phyloP scores from a whole-genome alignment of 192 early-diverging fungal genomes.

The Mortierella claussenii region DNA sequence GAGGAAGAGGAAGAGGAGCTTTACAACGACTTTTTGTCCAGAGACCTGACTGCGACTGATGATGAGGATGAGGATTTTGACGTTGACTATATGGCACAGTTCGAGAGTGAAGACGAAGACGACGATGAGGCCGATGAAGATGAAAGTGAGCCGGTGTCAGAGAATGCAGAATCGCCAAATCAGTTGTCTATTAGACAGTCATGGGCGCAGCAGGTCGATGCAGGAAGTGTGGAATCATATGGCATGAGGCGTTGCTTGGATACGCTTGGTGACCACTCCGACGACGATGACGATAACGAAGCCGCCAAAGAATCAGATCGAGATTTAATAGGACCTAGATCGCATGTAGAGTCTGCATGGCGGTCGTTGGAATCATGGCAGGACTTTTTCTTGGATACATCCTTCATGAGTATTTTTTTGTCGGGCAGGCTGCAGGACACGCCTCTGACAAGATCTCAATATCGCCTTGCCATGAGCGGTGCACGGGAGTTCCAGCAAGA shows the following conservation, averaged over 20 bases:
- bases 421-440: conserved; percentile 39
- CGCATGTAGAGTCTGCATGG: conserved; percentile 4
- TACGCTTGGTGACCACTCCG: neutral
- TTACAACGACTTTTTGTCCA: conserved; percentile 35
- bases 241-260: conserved; percentile 11
- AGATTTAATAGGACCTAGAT: neutral
- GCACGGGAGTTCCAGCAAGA: conserved; percentile 2
- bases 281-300: conserved; percentile 2
- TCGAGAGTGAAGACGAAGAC: conserved; percentile 14
- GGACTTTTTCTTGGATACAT: conserved; percentile 49
- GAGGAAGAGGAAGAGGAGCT: conserved; percentile 46
- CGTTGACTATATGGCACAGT: conserved; percentile 18
- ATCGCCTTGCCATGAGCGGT: conserved; percentile 12
- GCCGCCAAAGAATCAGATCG: neutral
- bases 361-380: conserved; percentile 19
- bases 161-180: too few species aligned
- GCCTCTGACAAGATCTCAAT: conserved; percentile 35
- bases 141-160: neutral
- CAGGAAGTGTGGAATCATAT: conserved; percentile 7
- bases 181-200: too few species aligned
- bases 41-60: conserved; percentile 24
- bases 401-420: conserved; percentile 49
- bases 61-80: conserved; percentile 34
- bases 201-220: neutral
- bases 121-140: conserved; percentile 5